phyloP scores from a whole-genome alignment of 2,329 filamentous ascomycete species.

The Pseudocercospora cruenta region DNA sequence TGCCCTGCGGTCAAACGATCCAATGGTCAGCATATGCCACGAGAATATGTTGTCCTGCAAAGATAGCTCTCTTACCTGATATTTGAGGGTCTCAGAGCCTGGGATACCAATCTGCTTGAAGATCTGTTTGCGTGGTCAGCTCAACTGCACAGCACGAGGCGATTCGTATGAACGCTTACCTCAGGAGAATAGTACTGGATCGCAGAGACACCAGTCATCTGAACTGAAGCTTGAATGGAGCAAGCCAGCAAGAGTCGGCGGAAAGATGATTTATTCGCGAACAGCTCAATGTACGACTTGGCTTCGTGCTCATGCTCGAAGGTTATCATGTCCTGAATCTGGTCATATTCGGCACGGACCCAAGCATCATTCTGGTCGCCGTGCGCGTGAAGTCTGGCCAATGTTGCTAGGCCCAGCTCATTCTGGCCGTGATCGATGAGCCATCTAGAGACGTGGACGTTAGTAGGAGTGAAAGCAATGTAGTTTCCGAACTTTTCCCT shows the following conservation, averaged over 20 bases:
- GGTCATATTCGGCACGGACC: slow-evolving; percentile 72
- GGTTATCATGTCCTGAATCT: slow-evolving; percentile 69
- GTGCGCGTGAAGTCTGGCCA: slow-evolving; percentile 71
- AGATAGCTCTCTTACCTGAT: slow-evolving; percentile 52
- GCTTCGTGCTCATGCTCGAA: slow-evolving; percentile 69
- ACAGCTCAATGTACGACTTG: slow-evolving; percentile 71
- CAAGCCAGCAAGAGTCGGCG: slow-evolving; percentile 70
- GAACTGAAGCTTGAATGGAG: slow-evolving; percentile 70
- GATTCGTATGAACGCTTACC: not conserved
- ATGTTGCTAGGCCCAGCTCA: slow-evolving; percentile 66
- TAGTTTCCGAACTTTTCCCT: slow-evolving; percentile 15
- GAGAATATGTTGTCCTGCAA: not conserved
- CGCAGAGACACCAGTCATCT: slow-evolving; percentile 76
- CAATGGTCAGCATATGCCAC: not conserved
- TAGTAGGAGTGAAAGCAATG: slow-evolving; percentile 14
- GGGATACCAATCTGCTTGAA: slow-evolving; percentile 71
- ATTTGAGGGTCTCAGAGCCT: slow-evolving; percentile 67
- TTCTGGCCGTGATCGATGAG: slow-evolving; percentile 71
- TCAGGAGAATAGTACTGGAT: slow-evolving; percentile 68
- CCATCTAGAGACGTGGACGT: slow-evolving; percentile 53
- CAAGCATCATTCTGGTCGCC: slow-evolving; percentile 68
- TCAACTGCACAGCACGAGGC: not conserved
- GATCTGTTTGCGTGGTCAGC: slow-evolving; percentile 17
- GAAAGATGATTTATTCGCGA: slow-evolving; percentile 67
- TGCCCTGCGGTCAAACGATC: slow-evolving; percentile 48